These are phyloP conservation scores for Coccomyxa sp. DNA, from an alignment of 139 green algal genomes.

Conservation along the genomic window DNA sequence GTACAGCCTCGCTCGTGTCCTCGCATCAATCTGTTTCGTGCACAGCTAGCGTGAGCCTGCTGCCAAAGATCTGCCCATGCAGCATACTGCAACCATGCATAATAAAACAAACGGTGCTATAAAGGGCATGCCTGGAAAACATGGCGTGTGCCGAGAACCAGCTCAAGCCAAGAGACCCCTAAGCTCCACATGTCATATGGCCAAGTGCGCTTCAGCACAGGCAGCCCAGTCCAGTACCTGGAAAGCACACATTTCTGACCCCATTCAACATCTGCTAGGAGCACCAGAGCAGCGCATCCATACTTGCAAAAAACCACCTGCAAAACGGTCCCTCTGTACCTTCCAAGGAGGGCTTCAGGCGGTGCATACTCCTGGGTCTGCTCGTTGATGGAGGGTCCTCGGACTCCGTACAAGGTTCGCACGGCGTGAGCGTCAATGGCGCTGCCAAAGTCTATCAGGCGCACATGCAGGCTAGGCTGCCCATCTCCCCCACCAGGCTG, in stretches of 20 bases:
- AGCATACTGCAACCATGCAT: too few relatives aligned
- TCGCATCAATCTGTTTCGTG: background rate
- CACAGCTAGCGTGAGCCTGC: too few relatives aligned
- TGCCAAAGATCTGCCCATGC: too few relatives aligned
- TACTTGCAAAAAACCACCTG: too few relatives aligned
- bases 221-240: constrained; percentile 37
- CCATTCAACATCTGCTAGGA: too few relatives aligned
- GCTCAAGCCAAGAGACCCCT: constrained; percentile 72
- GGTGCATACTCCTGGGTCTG: constrained; percentile 70
- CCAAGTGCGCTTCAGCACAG: constrained; percentile 23
- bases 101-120: too few relatives aligned
- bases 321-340: background rate
- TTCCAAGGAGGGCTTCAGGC: constrained; percentile 58
- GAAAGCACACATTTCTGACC: background rate
- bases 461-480: constrained; percentile 28
- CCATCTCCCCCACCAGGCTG: too few relatives aligned
- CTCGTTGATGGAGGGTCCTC: constrained; percentile 46
- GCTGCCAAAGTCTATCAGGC: constrained; percentile 74
- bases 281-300: too few relatives aligned
- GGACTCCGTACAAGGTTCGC: constrained; percentile 34
- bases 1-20: constrained; percentile 40
- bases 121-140: constrained; percentile 38
- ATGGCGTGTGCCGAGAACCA: constrained; percentile 59
- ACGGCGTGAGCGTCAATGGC: constrained; percentile 47
- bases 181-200: constrained; percentile 68